phyloP scores from a whole-genome alignment of 2,329 filamentous ascomycete genomes.

The Periglandula ipomoeae region DNA sequence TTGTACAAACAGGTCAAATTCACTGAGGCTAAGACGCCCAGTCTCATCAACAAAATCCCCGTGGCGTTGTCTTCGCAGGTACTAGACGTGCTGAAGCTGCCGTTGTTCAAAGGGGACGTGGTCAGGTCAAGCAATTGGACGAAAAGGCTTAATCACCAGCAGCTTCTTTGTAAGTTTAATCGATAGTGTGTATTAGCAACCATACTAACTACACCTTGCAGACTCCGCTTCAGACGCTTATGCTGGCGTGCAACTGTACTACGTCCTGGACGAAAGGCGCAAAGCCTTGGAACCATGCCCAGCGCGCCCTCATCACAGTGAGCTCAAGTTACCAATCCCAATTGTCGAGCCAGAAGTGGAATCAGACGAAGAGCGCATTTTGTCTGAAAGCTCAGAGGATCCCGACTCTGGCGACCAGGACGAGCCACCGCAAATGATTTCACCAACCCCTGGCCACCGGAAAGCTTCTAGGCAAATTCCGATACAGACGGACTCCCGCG shows the following conservation, averaged over 20 bases:
- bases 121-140: conserved; percentile 74
- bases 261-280: conserved; percentile 61
- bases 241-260: conserved; percentile 63
- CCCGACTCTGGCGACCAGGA: neutral
- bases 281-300: conserved; percentile 59
- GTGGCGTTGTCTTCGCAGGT: conserved; percentile 63
- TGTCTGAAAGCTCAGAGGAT: neutral
- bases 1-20: conserved; percentile 70
- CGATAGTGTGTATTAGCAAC: neutral
- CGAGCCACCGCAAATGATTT: neutral
- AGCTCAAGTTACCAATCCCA: conserved; percentile 55
- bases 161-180: conserved; percentile 55
- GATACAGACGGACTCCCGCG: conserved; percentile 26
- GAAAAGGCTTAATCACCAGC: conserved; percentile 46
- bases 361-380: neutral
- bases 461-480: neutral
- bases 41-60: conserved; percentile 54
- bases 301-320: conserved; percentile 58
- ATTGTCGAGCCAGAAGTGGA: conserved; percentile 21
- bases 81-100: conserved; percentile 59
- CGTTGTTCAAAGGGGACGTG: conserved; percentile 61
- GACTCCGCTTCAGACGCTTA: conserved; percentile 80
- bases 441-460: neutral
- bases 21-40: conserved; percentile 37
- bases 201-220: conserved; percentile 19